Percentiles rank a stretch among this genome's conserved stretches.
Evolutionary conservation across 495 filamentous ascomycete species (phyloP).

Genomic region (Penicillium odoratum): DNA sequence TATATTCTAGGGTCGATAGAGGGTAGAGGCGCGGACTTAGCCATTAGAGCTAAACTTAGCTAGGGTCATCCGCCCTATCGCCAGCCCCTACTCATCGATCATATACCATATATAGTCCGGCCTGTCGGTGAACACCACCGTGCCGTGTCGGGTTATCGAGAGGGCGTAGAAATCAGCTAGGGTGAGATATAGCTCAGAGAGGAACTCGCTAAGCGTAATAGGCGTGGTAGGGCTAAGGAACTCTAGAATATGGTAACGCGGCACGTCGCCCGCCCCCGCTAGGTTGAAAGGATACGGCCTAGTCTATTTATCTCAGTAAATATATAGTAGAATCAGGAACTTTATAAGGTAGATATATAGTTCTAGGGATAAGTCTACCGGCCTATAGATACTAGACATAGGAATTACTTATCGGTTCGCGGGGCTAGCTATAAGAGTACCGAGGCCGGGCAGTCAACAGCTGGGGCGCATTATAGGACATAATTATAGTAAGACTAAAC

Average conservation of each 20-base stretch:
- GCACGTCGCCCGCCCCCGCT: background rate
- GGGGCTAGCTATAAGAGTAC: background rate
- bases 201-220: slow-evolving; percentile 6
- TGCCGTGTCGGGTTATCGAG: slow-evolving; percentile 13
- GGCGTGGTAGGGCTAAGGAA: slow-evolving; percentile 2
- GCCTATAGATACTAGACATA: background rate
- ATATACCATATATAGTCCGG: slow-evolving; percentile 8
- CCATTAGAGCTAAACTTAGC: slow-evolving; percentile 10
- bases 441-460: background rate
- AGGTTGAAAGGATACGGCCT: background rate
- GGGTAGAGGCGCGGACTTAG: slow-evolving; percentile 6
- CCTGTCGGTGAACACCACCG: slow-evolving; percentile 10
- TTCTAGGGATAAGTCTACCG: background rate
- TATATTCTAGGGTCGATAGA: slow-evolving; percentile 14
- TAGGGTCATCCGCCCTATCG: slow-evolving; percentile 7
- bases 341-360: background rate
- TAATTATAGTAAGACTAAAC: slow-evolving; percentile 1
- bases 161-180: slow-evolving; percentile 9
- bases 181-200: slow-evolving; percentile 6
- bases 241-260: slow-evolving; percentile 4
- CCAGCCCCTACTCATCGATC: slow-evolving; percentile 9
- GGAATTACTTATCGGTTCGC: background rate
- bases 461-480: background rate
- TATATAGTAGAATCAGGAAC: background rate
- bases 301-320: background rate